Base-by-base conservation (phyloP, 305 asterid species). In the Fraxinus floribunda region DNA sequence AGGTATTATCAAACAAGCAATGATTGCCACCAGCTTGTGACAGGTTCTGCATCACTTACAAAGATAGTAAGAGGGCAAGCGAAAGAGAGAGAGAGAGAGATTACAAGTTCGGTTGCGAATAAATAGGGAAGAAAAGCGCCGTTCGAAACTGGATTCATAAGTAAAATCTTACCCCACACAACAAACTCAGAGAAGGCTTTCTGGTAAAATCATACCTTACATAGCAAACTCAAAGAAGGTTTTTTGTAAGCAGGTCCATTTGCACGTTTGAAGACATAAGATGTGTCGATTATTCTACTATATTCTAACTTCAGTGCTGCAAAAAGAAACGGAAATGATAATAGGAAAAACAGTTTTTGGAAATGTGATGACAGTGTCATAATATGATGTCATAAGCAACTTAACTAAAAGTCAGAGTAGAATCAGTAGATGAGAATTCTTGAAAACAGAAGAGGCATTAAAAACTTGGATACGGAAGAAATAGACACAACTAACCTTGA, bases 231-330 rank as follows among this genome's bases (percentile, higher is more conserved):
- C 75, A 70, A 70, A 29, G 75, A 70, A 30, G 95, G 92, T 85
- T 91, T 94, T 88, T 71, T 70, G 41, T 29, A 84, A 72, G 86
- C 34, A 73, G 84, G 84, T 36, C 89, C 88, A 81, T 83, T 86
- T 83, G 88, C 85, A 85, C 82, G 82, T 89, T 90, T 91, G 97
- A 96, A 97, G 89, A 97, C 44, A 83, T 91, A 93, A 83, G 99
- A 88, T 39, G 98, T 97, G 90, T 97, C 99, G n/a, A 97, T 89
- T 79, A 97, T 95, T 87, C 92, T 88, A 57, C 91, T 66, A 57
- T 91, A 90, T 79, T 92, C 98, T 72, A 94, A 70, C 91, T 93
- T 95, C 91, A 97, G 57, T 41, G 96, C 99, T 97, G 89, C 86
- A 82, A 86, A 77, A 75, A 87, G 86, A 82, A 74, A 72, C 10